These are phyloP conservation scores for Luvunga scandens DNA, from an alignment of 345 rosid genomes.

Conservation along the genomic window DNA sequence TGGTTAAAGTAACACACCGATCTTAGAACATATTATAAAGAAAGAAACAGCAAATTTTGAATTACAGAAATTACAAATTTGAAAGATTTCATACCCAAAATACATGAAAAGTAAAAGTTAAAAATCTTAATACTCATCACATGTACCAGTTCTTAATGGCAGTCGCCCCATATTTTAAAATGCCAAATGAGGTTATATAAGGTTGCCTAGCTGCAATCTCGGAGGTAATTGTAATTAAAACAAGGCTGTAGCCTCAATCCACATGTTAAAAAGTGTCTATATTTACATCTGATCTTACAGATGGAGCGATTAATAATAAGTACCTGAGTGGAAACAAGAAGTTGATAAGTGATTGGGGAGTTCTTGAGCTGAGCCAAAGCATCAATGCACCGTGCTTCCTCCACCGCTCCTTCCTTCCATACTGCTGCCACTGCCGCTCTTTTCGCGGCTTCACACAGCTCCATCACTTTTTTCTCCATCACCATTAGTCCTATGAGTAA, in stretches of 20 bases:
- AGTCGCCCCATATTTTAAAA: too few relatives aligned
- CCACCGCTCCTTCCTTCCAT: background rate
- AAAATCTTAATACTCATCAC: too few relatives aligned
- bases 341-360: background rate
- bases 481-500: background rate
- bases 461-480: background rate
- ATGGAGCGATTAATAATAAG: background rate
- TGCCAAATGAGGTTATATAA: too few relatives aligned
- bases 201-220: too few relatives aligned
- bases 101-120: too few relatives aligned
- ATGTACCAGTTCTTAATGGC: too few relatives aligned
- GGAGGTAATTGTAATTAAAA: too few relatives aligned
- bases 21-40: too few relatives aligned
- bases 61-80: too few relatives aligned
- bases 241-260: background rate
- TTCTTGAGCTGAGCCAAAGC: background rate
- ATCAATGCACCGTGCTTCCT: background rate
- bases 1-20: too few relatives aligned
- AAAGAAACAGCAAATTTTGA: too few relatives aligned
- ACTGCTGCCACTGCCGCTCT: background rate
- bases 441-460: background rate
- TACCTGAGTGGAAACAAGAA: background rate
- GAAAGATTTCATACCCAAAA: too few relatives aligned
- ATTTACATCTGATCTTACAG: background rate
- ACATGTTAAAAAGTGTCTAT: background rate